phyloP scores from a whole-genome alignment of 768 basidiomycete species.

The Pleurotus citrinopileatus region DNA sequence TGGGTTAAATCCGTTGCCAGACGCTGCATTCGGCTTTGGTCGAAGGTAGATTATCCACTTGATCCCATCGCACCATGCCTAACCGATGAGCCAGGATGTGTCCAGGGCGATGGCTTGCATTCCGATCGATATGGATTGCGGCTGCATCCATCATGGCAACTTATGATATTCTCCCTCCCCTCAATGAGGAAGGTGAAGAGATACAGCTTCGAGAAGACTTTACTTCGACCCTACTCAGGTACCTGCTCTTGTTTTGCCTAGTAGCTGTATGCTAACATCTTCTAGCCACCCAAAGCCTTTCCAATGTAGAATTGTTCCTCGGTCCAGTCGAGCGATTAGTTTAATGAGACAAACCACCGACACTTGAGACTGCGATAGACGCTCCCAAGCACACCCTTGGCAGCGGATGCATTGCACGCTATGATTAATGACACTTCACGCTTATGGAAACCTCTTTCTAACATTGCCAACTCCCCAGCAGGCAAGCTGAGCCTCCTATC shows the following conservation, averaged over 20 bases:
- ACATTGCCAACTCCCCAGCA: constrained; percentile 51
- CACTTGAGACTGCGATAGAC: not conserved
- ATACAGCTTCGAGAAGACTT: constrained; percentile 33
- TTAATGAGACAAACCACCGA: constrained; percentile 28
- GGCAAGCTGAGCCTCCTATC: constrained; percentile 30
- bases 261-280: not conserved
- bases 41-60: constrained; percentile 21
- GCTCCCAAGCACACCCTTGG: no score
- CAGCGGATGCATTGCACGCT: no score
- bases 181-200: constrained; percentile 29
- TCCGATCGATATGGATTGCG: constrained; percentile 41
- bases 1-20: not conserved
- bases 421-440: not conserved
- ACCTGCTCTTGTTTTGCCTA: not conserved
- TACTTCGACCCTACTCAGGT: constrained; percentile 34
- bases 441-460: not conserved
- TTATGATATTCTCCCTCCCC: constrained; percentile 35
- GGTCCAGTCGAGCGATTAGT: constrained; percentile 25
- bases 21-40: constrained; percentile 13
- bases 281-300: constrained; percentile 41
- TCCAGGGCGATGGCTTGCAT: constrained; percentile 42
- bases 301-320: constrained; percentile 32
- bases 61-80: constrained; percentile 11
- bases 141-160: constrained; percentile 36
- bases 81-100: constrained; percentile 38